Evolutionary conservation across 2,329 filamentous ascomycete genomes (phyloP), one percentile per base, ranked within the genome.

Genomic region (Botrytis aclada): DNA sequence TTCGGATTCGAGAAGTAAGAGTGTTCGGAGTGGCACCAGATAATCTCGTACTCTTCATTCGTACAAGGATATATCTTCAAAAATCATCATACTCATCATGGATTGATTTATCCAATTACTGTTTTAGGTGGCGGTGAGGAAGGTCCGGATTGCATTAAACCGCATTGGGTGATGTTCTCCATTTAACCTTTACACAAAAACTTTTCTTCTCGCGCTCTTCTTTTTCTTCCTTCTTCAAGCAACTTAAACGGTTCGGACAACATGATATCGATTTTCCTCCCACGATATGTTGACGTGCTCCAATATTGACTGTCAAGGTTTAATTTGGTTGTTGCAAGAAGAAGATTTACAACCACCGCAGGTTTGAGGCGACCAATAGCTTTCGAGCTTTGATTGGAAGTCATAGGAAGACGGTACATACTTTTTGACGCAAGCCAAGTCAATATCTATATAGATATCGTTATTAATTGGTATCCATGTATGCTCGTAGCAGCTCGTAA

Each of bases 321-420:
- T 64, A 45, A n/a, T 76, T 77, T 73, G 75, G 77, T 71, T 75
- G 79, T 80, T 80, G 80, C 79, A 75, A 81, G 79, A 80, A 66
- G 65, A 79, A 73, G 75, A 62, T 60, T 72, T 72, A 72, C 75
- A 70, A 73, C 65, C 51, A 79, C 78, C 80, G 78, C 79, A 80
- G 77, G 80, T 81, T 81, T 81, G 80, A 81, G 80, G 79, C 76
- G 77, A 81, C 79, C 78, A 78, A 78, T 75, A 80, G 78, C 77
- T 77, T 74, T 78, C 71, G 76, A 77, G 78, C 78, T 72, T 29
- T 81, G 79, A 80, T 77, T 80, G 78, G 78, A 78, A 78, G 79
- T 77, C 79, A 81, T 81, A 81, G 80, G 77, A 80, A 79, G 78
- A 75, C 76, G 79, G 77, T 60, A 80, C 77, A 80, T 75, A 51